Base-by-base conservation (phyloP, 208 protist genomes). In the Novymonas esmeraldas region DNA sequence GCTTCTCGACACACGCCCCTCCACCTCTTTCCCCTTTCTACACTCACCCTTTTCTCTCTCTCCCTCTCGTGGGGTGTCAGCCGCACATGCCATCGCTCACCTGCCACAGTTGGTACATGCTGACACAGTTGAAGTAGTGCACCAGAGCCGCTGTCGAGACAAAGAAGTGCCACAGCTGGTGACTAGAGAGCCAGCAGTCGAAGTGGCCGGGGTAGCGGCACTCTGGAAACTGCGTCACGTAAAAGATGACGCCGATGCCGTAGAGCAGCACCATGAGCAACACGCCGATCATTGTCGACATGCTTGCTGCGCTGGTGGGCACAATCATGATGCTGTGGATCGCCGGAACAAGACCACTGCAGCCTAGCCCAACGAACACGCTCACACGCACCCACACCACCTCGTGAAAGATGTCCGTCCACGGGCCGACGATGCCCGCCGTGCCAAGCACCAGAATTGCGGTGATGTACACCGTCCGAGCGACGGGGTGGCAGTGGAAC, bases 141-240 rank as follows among this genome's bases (percentile, higher is more conserved):
- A 81, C 83, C 38, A 90, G 63, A 0, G 88, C 84, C 2, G 87
- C 90, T 39, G 75, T 73, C 3, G 92, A 73, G 26, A 93, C 86
- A 45, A 92, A 92, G 6, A 82, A 55, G 75, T 95, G 90, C 85
- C 84, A 95, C 24, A 95, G 79, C 39, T 95, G 85, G 39, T 95
- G 90, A 50, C 78, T 88, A 0, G 73, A 81, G 29, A 85, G 73
- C 64, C 71, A 91, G 1, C 81, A 42, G 69, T 95, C 90, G 62
- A 95, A 95, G 34, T 76, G 58, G 33, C 90, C 90, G 29, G 87
- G 87, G 26, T 60, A 85, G 10, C 80, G 78, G 6, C 76, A 64
- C 58, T 95, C 87, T 2, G 90, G 90, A 16, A 93, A 72, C 64
- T 89, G 78, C 56, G 86, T 88, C 14, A 79, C 79, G 75, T 93